These are phyloP conservation scores for Syzygium jambos DNA, from an alignment of 345 rosid genomes.

Conservation along the genomic window DNA sequence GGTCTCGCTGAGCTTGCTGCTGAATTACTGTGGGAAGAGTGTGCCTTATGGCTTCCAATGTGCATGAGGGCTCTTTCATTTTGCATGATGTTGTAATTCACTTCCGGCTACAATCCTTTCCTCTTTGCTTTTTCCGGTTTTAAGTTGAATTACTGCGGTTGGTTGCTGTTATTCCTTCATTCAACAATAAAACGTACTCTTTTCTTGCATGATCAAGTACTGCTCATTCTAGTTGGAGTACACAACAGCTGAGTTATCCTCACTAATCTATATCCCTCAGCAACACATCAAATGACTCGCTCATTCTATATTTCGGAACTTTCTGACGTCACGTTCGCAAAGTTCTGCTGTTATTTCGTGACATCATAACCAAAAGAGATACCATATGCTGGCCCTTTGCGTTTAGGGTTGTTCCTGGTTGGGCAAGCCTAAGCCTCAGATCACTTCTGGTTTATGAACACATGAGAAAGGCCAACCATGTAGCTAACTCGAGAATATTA, in stretches of 20 bases:
- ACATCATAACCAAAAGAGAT: neutral
- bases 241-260: neutral
- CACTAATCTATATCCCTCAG: neutral
- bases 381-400: neutral
- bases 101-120: neutral
- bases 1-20: constrained; percentile 45
- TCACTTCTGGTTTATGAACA: neutral
- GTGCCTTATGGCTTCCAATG: constrained; percentile 64
- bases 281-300: neutral
- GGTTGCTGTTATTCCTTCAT: neutral
- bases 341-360: neutral
- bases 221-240: neutral
- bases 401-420: neutral
- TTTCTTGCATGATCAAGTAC: neutral
- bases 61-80: neutral
- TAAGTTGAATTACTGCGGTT: neutral
- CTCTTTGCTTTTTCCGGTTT: neutral
- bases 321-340: neutral
- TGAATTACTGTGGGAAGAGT: constrained; percentile 56
- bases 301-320: neutral
- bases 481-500: neutral
- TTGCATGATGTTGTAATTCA: neutral
- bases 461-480: neutral
- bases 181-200: neutral
- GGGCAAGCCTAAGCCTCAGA: neutral